These are phyloP conservation scores for Saccharomycopsis oosterbeekiorum DNA, from an alignment of 805 yeast genomes.

Conservation along the genomic window DNA sequence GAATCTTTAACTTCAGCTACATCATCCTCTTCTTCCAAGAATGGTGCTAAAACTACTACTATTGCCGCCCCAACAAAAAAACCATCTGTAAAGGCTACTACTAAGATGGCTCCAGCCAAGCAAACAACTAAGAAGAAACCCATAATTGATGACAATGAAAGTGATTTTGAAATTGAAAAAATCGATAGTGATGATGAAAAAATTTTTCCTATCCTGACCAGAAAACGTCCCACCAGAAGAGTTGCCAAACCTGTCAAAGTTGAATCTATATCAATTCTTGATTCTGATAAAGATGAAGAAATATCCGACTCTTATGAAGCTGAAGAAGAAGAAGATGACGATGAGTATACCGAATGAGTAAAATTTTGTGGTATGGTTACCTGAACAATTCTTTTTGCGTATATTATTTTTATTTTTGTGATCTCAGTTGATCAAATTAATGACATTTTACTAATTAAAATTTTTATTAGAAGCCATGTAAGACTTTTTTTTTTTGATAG, in stretches of 20 bases:
- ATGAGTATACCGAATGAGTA: not conserved
- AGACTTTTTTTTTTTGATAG: too few species aligned
- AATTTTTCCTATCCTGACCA: not conserved
- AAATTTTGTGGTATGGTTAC: not conserved
- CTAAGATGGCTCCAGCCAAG: conserved; percentile 6
- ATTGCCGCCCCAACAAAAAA: not conserved
- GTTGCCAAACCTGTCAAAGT: not conserved
- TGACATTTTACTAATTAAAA: too few species aligned
- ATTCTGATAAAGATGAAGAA: not conserved
- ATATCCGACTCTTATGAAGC: not conserved
- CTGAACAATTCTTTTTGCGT: not conserved
- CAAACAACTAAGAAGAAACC: conserved; percentile 1
- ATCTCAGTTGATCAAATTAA: too few species aligned
- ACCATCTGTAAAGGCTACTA: not conserved
- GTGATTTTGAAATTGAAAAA: conserved; percentile 4
- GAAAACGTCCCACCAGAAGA: not conserved
- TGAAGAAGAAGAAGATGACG: not conserved
- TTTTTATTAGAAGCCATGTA: too few species aligned
- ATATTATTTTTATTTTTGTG: not conserved
- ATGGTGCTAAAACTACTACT: not conserved
- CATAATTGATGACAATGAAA: not conserved
- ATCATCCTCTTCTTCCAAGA: not conserved
- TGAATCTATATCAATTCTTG: not conserved
- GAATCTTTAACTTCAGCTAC: not conserved
- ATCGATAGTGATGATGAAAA: not conserved